These are phyloP conservation scores for Populus hybrid DNA, from an alignment of 441 rosid genomes.

Conservation along the genomic window DNA sequence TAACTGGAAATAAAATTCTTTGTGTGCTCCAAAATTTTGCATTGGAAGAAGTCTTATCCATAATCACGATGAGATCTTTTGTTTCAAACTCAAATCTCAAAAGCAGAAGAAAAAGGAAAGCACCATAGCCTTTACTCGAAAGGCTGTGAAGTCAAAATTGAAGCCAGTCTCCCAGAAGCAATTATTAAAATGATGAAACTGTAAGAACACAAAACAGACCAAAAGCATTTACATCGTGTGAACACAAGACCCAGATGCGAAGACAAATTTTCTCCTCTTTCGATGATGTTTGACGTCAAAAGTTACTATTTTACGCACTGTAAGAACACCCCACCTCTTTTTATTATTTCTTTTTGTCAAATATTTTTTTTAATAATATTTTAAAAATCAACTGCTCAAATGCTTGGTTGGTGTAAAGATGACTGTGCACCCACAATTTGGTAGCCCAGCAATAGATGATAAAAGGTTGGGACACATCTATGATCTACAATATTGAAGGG, in stretches of 20 bases:
- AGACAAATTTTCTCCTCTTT: not conserved
- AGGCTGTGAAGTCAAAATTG: not conserved
- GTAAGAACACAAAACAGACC: not conserved
- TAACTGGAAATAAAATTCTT: too few relatives aligned
- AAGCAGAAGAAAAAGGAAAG: not conserved
- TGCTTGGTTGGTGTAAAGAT: not conserved
- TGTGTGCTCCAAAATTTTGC: not conserved
- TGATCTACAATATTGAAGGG: not conserved
- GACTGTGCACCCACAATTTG: not conserved
- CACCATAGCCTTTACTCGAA: not conserved
- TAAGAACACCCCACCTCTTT: too few relatives aligned
- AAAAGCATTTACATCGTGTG: not conserved
- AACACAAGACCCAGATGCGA: not conserved
- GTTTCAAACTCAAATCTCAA: not conserved
- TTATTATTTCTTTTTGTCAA: too few relatives aligned
- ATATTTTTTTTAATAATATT: too few relatives aligned
- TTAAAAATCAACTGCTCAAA: too few relatives aligned
- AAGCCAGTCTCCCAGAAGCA: not conserved
- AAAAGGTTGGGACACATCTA: not conserved
- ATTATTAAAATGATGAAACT: not conserved
- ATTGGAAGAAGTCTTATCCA: not conserved
- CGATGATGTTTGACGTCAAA: not conserved
- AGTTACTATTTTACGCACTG: not conserved
- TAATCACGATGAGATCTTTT: not conserved
- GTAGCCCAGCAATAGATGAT: not conserved